Base-by-base conservation (phyloP, 352 stramenopile species). In the Pythium plurisporium region DNA sequence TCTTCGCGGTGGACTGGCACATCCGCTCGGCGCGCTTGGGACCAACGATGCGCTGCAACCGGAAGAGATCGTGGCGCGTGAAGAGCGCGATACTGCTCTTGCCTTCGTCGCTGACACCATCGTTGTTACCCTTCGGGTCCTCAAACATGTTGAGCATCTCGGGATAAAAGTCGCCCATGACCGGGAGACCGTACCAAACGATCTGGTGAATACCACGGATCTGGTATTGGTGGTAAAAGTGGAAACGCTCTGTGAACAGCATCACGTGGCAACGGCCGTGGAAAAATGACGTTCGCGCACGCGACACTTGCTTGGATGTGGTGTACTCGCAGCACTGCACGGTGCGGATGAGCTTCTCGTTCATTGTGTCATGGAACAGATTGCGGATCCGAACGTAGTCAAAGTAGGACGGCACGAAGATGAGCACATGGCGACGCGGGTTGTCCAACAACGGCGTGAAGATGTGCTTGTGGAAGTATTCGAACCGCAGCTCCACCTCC, bases 371-470 rank as follows among this genome's bases (percentile, higher is more conserved):
- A 31, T 85, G 70, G 60, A 93, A 93, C 22, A 93, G 41, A 59
- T 93, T 93, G 44, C 82, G 82, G n/a, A 93, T 71, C 23, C 82
- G 82, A n/a, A 93, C 82, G 59, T 89, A 93, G 66, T 93, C 82
- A 44, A 91, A 87, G 53, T 93, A 93, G 3, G 82, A 93, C 27
- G 82, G 82, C 43, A 93, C 74, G 54, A 93, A 86, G 34, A 93
- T 79, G 37, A 93, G 65, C 51, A 89, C 82, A 48, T 87, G 78
- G 44, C 87, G 87, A 15, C 74, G 69, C 22, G 82, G 78, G 37
- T 75, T 70, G 49, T 86, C 78, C 29, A 93, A 59, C 29, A 93
- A 68, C 33, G 80, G 79, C 27, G 85, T 70, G 27, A 93, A 86
- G 31, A 92, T 74, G 57, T 92, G 78, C 52, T 86, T 86, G 40